Evolutionary conservation across 2,329 filamentous ascomycete genomes (phyloP), one percentile per base, ranked within the genome.

Genomic region (Pseudocercospora musae): DNA sequence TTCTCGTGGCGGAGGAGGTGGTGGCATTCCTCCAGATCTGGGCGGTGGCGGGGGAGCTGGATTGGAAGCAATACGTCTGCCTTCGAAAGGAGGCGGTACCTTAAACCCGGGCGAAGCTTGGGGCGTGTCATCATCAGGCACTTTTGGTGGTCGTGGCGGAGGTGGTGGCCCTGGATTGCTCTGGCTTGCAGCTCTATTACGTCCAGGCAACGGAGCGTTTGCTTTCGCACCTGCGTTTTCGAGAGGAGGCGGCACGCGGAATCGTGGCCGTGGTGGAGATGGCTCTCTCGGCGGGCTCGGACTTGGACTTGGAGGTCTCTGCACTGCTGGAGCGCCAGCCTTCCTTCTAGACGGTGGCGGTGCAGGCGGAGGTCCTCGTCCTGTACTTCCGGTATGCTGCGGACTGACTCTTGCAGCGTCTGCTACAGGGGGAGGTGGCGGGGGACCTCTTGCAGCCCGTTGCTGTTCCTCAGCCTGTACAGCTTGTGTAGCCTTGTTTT

Each of bases 171-270:
- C 71, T 20, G 70, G 62, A 29, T 66, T 68, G 56, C 67, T 71
- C 57, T 68, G 66, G 58, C 72, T 75, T 9, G 68, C 54, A 31
- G 73, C 72, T 56, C 74, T 67, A 7, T 86, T 87, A 76, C 92
- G 91, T 3, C 87, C 84, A 23, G 77, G 77, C 42, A 76, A 71
- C 11, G 80, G 73, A 23, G 77, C 31, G 57, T 64, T 62, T 13
- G 63, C 62, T 40, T 66, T 65, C 77, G 91, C 96, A 40, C 95
- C 95, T 62, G 95, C 95, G 75, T 96, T 93, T 59, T 91, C 87
- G 63, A 98, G 78, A 2, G 94, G 91, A 33, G 95, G 95, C 50
- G 95, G 95, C 8, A 91, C 94, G 67, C 87, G 85, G 79, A 96
- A 98, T 70, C 83, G 84, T 8, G 86, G 86, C 57, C 88, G 84